Base-by-base conservation (phyloP, 371 early-diverging fungal genomes). In the Apophysomyces ossiformis region DNA sequence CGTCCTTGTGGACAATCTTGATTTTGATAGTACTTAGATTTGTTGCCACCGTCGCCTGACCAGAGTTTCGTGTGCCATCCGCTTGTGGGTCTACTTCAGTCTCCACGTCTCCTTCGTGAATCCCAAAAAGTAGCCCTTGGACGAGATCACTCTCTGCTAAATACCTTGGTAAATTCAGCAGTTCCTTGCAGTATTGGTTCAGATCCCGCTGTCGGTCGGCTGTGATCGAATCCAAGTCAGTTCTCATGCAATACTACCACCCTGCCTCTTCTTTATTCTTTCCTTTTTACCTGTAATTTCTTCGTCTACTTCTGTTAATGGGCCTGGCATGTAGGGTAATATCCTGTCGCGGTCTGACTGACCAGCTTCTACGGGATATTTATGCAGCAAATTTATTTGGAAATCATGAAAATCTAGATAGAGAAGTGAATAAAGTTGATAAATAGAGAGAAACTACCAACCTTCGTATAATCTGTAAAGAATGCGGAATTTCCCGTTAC, bases 261-360 rank as follows among this genome's bases (percentile, higher is more conserved):
- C 36, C 18, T n/a, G 16, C 35, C n/a, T 57, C 57, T 57, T 44
- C 0, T 9, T 15, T 16, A 57, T 39, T 50, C 15, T 37, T 63
- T 35, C 37, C 32, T 16, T 58, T 58, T 35, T 58, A 60, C 54
- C 72, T 50, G 79, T 75, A 60, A 83, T 67, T 9, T 66, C 69
- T 18, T 85, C 85, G 37, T 69, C 71, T 37, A 86, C 81, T 12
- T 69, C 62, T 9, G 84, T 76, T 6, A 89, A 67, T n/a, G 91
- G 91, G 3, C 88, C 89, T 26, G 92, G 92, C 84, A 93, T 87
- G 72, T 89, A 93, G 5, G 94, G 95, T 56, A 93, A 71, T 57
- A 88, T 85, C 32, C 92, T 78, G 50, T 84, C 78, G 46, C 80
- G 79, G 32, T 85, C 87, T n/a, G 71, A 71, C 44, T 91, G 87